Percentiles rank a stretch among this genome's conserved stretches.
phyloP scores from a whole-genome alignment of 345 rosid genomes.

The Bretschneidera sinensis region DNA sequence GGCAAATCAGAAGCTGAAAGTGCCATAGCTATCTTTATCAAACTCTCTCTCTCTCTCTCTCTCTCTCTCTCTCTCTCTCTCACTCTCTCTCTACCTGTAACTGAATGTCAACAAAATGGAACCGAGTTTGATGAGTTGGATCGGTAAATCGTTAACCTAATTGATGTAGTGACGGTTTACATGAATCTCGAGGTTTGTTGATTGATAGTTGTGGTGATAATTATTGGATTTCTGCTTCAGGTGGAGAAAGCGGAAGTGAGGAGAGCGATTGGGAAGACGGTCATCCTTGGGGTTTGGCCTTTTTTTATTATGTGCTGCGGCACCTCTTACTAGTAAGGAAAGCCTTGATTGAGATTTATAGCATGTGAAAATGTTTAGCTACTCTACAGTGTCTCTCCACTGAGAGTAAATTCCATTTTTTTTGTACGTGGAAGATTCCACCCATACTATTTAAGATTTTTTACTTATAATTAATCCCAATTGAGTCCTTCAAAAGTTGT shows the following conservation, averaged over 20 bases:
- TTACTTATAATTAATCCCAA: too few relatives aligned
- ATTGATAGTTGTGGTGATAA: not conserved
- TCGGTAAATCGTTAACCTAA: constrained; percentile 29
- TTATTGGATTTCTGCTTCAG: not conserved
- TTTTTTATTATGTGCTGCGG: too few relatives aligned
- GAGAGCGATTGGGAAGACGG: not conserved
- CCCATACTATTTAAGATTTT: too few relatives aligned
- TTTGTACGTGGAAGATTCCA: too few relatives aligned
- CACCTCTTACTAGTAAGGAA: too few relatives aligned
- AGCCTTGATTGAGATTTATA: too few relatives aligned
- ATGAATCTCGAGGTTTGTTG: constrained; percentile 2
- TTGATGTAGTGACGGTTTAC: not conserved
- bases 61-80: constrained; percentile 9
- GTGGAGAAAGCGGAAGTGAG: constrained; percentile 3
- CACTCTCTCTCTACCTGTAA: constrained; percentile 7
- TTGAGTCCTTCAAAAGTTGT: too few relatives aligned
- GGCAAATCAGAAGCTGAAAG: constrained; percentile 88
- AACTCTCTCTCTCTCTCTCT: not conserved
- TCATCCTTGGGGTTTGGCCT: too few relatives aligned
- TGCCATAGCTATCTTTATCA: constrained; percentile 44
- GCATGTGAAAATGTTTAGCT: too few relatives aligned
- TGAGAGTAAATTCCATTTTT: too few relatives aligned
- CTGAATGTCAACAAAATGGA: not conserved
- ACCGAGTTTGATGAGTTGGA: constrained; percentile 35
- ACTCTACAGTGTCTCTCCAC: too few relatives aligned